Evolutionary conservation across 495 filamentous ascomycete genomes (phyloP).

Genomic region (Penicillium nucicola): DNA sequence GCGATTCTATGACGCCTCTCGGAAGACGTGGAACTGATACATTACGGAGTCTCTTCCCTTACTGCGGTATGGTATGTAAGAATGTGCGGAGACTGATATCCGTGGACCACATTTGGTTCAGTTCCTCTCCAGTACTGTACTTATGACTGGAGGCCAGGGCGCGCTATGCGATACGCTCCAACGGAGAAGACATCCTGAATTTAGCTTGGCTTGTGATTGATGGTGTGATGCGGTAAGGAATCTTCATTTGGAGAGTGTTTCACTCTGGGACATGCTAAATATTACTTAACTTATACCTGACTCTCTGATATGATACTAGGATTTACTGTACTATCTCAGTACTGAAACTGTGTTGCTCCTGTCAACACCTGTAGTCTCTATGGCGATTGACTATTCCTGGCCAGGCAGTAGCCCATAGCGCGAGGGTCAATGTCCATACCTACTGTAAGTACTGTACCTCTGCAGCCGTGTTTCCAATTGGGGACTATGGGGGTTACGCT

Average conservation of each 20-base stretch:
- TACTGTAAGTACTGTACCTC: constrained; percentile 1
- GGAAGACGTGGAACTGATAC: constrained; percentile 21
- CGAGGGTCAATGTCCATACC: neutral
- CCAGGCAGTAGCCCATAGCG: no score
- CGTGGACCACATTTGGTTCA: no score
- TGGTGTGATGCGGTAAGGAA: constrained; percentile 6
- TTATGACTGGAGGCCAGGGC: neutral
- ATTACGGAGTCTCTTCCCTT: constrained; percentile 11
- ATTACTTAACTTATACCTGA: neutral
- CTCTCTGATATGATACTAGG: neutral
- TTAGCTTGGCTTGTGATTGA: constrained; percentile 4
- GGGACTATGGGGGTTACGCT: constrained; percentile 16
- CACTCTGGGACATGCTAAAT: neutral
- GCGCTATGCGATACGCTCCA: neutral
- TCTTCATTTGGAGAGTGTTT: neutral
- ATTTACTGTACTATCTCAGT: no score
- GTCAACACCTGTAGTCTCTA: no score
- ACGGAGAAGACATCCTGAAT: neutral
- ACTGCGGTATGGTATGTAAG: constrained; percentile 5
- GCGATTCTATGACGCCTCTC: constrained; percentile 23
- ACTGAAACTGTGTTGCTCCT: no score
- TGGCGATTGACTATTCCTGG: no score
- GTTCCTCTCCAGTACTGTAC: no score
- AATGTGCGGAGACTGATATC: neutral
- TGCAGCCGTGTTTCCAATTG: constrained; percentile 20